Evolutionary conservation across 2,329 filamentous ascomycete genomes (phyloP).

Genomic region (Aspergillus sp.): DNA sequence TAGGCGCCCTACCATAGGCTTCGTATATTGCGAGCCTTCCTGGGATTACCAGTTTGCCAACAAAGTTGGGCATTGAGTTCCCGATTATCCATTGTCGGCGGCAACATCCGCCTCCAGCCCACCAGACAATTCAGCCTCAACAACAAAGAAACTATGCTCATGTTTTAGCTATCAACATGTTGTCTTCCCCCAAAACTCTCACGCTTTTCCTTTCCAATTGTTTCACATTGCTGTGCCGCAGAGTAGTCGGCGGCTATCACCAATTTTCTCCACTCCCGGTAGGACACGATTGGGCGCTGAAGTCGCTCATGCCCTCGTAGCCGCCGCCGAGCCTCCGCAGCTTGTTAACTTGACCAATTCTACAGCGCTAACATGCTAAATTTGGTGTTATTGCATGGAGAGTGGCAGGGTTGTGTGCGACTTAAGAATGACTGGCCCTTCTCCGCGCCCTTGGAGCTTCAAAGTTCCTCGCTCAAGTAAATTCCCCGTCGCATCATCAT

Average conservation of each 20-base stretch:
- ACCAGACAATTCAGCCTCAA: background rate
- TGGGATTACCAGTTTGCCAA: no score
- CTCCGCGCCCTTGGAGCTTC: background rate
- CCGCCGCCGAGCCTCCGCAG: slow-evolving; percentile 5
- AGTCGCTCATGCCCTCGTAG: background rate
- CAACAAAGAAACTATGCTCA: background rate
- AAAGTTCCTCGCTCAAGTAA: background rate
- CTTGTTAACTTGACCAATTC: background rate
- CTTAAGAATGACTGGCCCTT: background rate
- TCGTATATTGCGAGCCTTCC: no score
- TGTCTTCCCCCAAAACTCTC: background rate
- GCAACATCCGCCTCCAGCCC: background rate
- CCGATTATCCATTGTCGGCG: no score
- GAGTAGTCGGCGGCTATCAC: background rate
- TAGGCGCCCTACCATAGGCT: no score
- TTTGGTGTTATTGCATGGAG: background rate
- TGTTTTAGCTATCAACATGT: background rate
- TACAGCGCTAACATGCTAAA: background rate
- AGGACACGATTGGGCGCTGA: background rate
- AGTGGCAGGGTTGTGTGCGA: background rate
- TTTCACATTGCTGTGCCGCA: background rate
- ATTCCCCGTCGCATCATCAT: background rate
- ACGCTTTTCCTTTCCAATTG: background rate
- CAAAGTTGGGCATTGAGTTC: no score
- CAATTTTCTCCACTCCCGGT: background rate